Evolutionary conservation across 2,329 filamentous ascomycete genomes (phyloP).

Genomic region (Beauveria sp.): DNA sequence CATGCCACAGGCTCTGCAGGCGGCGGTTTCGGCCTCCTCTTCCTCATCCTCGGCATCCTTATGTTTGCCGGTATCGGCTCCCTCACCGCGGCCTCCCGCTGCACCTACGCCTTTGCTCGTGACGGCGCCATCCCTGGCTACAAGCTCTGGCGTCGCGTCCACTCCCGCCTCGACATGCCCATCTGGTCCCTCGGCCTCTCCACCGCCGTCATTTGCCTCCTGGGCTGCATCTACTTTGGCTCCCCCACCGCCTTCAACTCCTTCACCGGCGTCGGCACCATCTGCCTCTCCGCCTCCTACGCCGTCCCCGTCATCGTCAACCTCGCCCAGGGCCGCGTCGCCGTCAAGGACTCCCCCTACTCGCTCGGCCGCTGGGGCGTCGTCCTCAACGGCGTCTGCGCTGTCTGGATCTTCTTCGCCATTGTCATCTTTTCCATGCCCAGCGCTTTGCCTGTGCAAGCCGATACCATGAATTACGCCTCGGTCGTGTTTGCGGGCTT

Average conservation of each 20-base stretch:
- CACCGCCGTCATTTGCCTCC: constrained; percentile 58
- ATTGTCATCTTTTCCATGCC: constrained; percentile 74
- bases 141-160: constrained; percentile 57
- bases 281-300: constrained; percentile 69
- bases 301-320: constrained; percentile 68
- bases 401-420: constrained; percentile 64
- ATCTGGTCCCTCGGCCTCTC: constrained; percentile 63
- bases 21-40: constrained; percentile 68
- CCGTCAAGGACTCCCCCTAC: constrained; percentile 58
- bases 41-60: constrained; percentile 68
- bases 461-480: constrained; percentile 58
- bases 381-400: constrained; percentile 57
- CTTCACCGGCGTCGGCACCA: constrained; percentile 73
- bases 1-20: constrained; percentile 63
- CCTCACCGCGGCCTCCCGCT: constrained; percentile 65
- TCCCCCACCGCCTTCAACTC: constrained; percentile 70
- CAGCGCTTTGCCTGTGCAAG: constrained; percentile 48
- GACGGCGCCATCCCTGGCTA: constrained; percentile 69
- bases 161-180: constrained; percentile 59
- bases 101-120: constrained; percentile 68
- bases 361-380: constrained; percentile 63
- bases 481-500: constrained; percentile 59
- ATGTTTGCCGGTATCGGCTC: constrained; percentile 71
- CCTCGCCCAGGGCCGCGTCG: constrained; percentile 56
- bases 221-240: constrained; percentile 75